Percentiles rank a stretch among this genome's conserved stretches.
These are phyloP conservation scores for Geotrichum aggregatum DNA, from an alignment of 1,139 yeast genomes.

Conservation along the genomic window DNA sequence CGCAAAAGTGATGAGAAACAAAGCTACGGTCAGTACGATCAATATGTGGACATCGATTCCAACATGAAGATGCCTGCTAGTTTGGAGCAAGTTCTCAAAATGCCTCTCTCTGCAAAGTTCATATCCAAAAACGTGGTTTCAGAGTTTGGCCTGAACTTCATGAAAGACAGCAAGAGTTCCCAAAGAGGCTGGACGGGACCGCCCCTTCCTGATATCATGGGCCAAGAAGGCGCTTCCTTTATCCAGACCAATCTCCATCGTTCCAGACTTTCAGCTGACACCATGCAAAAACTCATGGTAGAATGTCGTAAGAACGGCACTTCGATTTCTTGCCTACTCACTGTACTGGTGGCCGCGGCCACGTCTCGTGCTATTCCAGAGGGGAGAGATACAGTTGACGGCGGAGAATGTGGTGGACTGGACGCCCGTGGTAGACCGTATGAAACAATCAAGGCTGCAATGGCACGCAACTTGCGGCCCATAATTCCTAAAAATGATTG, in stretches of 20 bases:
- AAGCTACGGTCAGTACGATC: too few species aligned
- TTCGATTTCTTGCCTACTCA: not conserved
- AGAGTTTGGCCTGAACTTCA: not conserved
- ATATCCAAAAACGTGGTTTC: not conserved
- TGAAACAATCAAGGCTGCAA: not conserved
- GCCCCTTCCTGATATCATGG: too few species aligned
- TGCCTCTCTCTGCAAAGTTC: not conserved
- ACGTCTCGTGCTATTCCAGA: conserved; percentile 4
- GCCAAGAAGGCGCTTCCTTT: too few species aligned
- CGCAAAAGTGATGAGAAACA: too few species aligned
- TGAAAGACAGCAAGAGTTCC: not conserved
- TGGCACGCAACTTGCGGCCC: conserved; percentile 1
- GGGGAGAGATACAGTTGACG: too few species aligned
- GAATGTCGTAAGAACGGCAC: not conserved
- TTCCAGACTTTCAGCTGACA: not conserved
- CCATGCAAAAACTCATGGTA: conserved; percentile 1
- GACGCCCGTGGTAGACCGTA: not conserved
- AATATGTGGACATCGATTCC: not conserved
- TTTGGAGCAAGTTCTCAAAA: not conserved
- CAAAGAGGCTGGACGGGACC: not conserved
- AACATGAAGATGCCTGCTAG: not conserved
- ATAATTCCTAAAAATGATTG: not conserved
- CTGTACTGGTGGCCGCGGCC: conserved; percentile 1
- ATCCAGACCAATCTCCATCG: not conserved
- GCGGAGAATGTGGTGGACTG: conserved; percentile 15